Evolutionary conservation across 1,284 basidiomycete species (phyloP), one percentile per base, ranked within the genome.

Genomic region (Hemileia vastatrix): DNA sequence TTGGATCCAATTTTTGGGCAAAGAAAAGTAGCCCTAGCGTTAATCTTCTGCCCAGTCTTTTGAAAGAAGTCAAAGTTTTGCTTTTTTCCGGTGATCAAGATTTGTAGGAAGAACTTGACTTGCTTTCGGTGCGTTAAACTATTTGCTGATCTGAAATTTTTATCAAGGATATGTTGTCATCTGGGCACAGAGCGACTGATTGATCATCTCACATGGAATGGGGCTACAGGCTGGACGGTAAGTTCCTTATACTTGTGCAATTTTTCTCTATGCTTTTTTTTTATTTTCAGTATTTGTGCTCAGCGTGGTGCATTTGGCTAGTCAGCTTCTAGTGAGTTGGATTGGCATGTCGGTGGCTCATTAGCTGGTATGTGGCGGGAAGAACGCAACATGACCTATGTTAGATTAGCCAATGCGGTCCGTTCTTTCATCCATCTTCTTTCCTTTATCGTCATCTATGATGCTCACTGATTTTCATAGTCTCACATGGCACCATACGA

Each of bases 81-180:
- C 81, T 99, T 54, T 98, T 96, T 71, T 91, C 86, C 0, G 94
- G 94, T 13, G 92, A 94, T 73, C 87, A 97, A 77, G 94, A 99
- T 76, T 79, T 94, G 56, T 94, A 97, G 67, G 98, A 92, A 79
- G 62, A 66, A 54, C 47, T 49, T 44, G 15, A 32, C 5, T 15
- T 23, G 24, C 45, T 27, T 45, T 32, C 33, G 44, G 23, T 55
- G 24, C n/a, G 13, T 4, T 50, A 21, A 18, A 5, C 1, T 43
- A n/a, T n/a, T n/a, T n/a, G n/a, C 2, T 1, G n/a, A n/a, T n/a
- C n/a, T n/a, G n/a, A 64, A 1, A 33, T 36, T 55, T 3, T 45
- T 45, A 6, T 1, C 40, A 19, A 56, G 58, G 31, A 58, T 44
- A 45, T 52, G 72, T 69, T 97, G 97, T 76, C 86, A 95, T 72